Evolutionary conservation across 495 filamentous ascomycete species (phyloP), one percentile per base, ranked within the genome.

Genomic region (Aspergillus saccharolyticus): DNA sequence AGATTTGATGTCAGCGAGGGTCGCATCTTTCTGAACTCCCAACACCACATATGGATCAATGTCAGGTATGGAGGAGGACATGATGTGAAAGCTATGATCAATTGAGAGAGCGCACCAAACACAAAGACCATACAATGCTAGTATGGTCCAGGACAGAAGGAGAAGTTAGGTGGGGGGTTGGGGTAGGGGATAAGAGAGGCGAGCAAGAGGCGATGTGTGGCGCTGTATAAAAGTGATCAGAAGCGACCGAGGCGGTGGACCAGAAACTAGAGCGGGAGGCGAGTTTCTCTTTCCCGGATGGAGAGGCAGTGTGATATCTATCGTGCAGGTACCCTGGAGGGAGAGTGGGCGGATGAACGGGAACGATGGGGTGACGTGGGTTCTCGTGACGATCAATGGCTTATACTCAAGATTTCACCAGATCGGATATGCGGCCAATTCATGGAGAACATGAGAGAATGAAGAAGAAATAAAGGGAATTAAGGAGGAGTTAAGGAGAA

Each of bases 31-130:
- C 43, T 85, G 63, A 45, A 98, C 80, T 45, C 90, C 89, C 42
- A 98, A 82, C 16, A 83, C 76, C 54, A 80, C 83, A 80, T 97
- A 98, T 24, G 91, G 93, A 72, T 96, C 89, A 54, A 84, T 80
- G 53, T 89, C 86, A 56, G 88, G 77, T 47, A 78, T 61, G 9
- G 73, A 75, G 9, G 73, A 75, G 52, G 73, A 81, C 88, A 91
- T 92, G 75, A 42, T 65, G 16, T 43, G 44, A 10, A 42, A 53
- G 42, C 44, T 42, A 46, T 49, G 42, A 44, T 48, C 52, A 46
- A 55, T 45, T 44, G 56, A 49, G 47, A 42, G 43, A 52, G 54
- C 44, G 60, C 53, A 53, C 55, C 52, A 24, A 47, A 64, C 62
- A 52, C 59, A 56, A 24, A 42, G 52, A 52, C 24, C 17, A 57